Evolutionary conservation across 768 basidiomycete genomes (phyloP), one percentile per base, ranked within the genome.

Genomic region (Mycena albidolilacea): DNA sequence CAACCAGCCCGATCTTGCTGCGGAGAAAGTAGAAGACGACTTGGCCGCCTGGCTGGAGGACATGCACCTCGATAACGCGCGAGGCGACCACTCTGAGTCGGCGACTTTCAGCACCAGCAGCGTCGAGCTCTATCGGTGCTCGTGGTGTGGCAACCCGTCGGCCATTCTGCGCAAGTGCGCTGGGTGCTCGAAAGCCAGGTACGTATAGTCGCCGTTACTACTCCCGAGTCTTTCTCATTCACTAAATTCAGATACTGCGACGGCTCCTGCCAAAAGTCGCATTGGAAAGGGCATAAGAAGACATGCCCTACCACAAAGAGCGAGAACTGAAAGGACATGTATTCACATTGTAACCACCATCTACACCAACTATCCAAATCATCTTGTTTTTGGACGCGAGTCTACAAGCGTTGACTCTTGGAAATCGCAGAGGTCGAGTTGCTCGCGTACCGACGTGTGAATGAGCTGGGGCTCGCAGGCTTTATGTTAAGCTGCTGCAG

Each of bases 141-240:
- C 90, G 35, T 90, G 87, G 85, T 92, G 92, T 72, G 84, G 87
- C 7, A 92, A 91, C 69, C 90, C 91, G 7, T 91, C 88, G 62
- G 90, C 89, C 0, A 84, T 84, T 8, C 78, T 91, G 59, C 84
- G 85, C 73, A 91, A 89, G 78, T 91, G 90, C 72, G 78, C 80
- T 6, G 83, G 85, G 2, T 89, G 87, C 65, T 81, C 76, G 35
- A 82, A 80, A 66, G 81, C 85, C 11, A 85, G 86, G 87, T 86
- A 75, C 72, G 64, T 3, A 30, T 15, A 14, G 15, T 30, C 23
- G 52, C 10, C 30, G 30, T 30, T 30, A 30, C 30, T 30, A 30
- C 30, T 30, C 23, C 23, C 23, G 30, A 30, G 4, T 30, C 23
- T 58, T 65, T 7, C 35, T 48, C 9, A 48, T 15, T 58, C 11